Percentiles rank a stretch among this genome's conserved stretches.
Conservation (phyloP, 805 yeast genomes). For the Pichia deserticola region DNA sequence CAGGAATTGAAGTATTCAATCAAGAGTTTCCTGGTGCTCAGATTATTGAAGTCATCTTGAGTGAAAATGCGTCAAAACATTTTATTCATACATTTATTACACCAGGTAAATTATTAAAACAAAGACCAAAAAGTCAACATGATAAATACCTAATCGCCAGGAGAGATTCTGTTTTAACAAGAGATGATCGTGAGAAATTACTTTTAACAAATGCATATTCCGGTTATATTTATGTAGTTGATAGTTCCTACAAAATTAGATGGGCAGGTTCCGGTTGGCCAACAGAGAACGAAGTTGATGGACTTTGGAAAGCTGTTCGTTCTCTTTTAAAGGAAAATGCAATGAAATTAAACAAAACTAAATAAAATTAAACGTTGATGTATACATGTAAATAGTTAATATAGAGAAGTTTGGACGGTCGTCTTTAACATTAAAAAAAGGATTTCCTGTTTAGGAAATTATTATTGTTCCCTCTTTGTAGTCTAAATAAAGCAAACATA, state of each 20-base stretch:
- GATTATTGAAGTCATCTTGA: conserved; percentile 67
- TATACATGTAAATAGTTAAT: not conserved
- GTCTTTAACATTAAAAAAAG: too few relatives aligned
- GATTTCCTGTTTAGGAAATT: too few relatives aligned
- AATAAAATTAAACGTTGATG: not conserved
- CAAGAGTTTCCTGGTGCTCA: conserved; percentile 48
- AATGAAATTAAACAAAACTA: conserved; percentile 4
- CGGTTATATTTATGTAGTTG: conserved; percentile 79
- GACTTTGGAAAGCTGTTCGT: conserved; percentile 58
- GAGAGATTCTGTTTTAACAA: conserved; percentile 51
- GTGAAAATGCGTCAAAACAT: conserved; percentile 68
- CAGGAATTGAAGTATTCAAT: conserved; percentile 35
- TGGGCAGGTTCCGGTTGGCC: conserved; percentile 92
- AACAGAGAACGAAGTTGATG: conserved; percentile 51
- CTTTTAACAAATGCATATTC: conserved; percentile 68
- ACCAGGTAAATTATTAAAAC: conserved; percentile 30
- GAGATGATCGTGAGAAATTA: conserved; percentile 49
- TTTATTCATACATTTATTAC: conserved; percentile 48
- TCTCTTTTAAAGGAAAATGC: conserved; percentile 46
- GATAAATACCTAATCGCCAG: conserved; percentile 52
- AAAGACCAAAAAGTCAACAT: conserved; percentile 28
- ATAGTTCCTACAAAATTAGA: conserved; percentile 63
- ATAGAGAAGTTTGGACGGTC: too few relatives aligned
- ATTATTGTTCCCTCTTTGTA: too few relatives aligned
- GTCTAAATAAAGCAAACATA: too few relatives aligned